Base-by-base conservation (phyloP, 257 asterid species). In the Nicotiana benthamiana region DNA sequence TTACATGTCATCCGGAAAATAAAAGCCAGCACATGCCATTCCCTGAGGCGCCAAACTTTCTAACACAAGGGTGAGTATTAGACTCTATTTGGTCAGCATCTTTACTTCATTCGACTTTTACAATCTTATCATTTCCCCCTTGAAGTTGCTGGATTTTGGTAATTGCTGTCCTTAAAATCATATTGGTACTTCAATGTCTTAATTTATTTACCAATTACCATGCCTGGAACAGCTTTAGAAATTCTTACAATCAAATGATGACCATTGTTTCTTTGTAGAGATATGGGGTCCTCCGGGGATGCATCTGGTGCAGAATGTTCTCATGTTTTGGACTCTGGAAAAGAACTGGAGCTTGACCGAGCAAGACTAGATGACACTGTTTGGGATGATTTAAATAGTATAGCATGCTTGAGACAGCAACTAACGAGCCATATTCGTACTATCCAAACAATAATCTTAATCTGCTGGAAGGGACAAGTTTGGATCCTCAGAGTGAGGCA, bases 281-380 rank as follows among this genome's bases (percentile, higher is more conserved):
- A 87, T 36, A 59, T 89, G 82, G 92, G 89, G 15, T 88, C 89
- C 87, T 54, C 87, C 8, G 79, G 90, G 79, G 89, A 87, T 80
- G 77, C 84, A 27, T 59, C 94, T 0, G 89, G 90, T 70, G 89
- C 90, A 1, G 62, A 87, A 79, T 90, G 86, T 82, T 84, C 93
- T 30, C 81, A 82, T 74, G 82, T 87, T 83, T 90, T 89, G 65
- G 80, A 81, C 52, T 84, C 82, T 4, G 83, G 87, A 77, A 89
- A 87, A 77, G 91, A 86, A 43, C 81, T 87, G 13, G 88, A 87
- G 18, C 79, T 91, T 15, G 90, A 89, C 63, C 85, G 26, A 75
- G 77, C 92, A 18, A 90, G 90, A 75, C 88, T 86, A 52, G 95
- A 93, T 63, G 88, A 88, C 9, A 83, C 87, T 80, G 88, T 90